phyloP scores from a whole-genome alignment of 2,329 filamentous ascomycete genomes.

The Colletotrichum lindemuthianum region DNA sequence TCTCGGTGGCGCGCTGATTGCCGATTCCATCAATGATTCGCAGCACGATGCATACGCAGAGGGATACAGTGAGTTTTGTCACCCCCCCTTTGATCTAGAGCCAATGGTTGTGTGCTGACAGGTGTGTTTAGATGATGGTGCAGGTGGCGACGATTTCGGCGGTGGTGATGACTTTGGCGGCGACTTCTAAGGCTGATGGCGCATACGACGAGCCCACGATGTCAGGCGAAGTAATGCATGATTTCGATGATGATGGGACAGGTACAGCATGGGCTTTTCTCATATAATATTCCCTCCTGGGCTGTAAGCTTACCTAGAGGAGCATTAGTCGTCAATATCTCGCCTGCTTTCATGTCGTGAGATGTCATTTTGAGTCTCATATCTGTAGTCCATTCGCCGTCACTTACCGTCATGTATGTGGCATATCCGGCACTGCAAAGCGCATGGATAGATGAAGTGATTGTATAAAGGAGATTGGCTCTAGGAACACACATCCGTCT shows the following conservation, averaged over 20 bases:
- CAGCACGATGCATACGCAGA: constrained; percentile 66
- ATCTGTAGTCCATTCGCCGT: too few relatives aligned
- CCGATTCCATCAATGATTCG: constrained; percentile 71
- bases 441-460: neutral
- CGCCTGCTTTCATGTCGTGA: too few relatives aligned
- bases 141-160: constrained; percentile 31
- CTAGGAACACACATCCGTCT: neutral
- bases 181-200: constrained; percentile 48
- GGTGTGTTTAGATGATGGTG: constrained; percentile 33
- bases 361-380: too few relatives aligned
- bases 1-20: constrained; percentile 79
- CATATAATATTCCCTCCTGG: too few relatives aligned
- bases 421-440: too few relatives aligned
- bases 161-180: constrained; percentile 45
- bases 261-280: too few relatives aligned
- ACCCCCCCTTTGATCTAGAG: neutral
- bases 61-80: constrained; percentile 50
- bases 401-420: neutral
- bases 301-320: too few relatives aligned
- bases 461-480: constrained; percentile 14
- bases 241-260: too few relatives aligned
- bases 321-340: too few relatives aligned
- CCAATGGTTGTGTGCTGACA: constrained; percentile 22
- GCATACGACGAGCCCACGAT: too few relatives aligned
- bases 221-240: neutral